Evolutionary conservation across 805 yeast species (phyloP).

Genomic region (Spathaspora arborariae): DNA sequence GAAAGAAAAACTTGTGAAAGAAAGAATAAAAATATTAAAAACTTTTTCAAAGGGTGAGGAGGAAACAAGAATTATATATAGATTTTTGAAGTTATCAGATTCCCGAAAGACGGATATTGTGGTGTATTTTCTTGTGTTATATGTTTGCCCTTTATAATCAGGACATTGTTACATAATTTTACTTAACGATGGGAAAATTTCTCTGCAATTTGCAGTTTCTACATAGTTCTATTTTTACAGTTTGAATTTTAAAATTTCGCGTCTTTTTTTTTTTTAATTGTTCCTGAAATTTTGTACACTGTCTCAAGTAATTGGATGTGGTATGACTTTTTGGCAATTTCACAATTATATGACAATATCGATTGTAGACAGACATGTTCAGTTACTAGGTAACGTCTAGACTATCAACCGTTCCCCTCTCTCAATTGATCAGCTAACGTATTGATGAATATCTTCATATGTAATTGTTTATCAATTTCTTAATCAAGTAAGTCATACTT

Average conservation of each 20-base stretch:
- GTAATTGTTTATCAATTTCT: not conserved
- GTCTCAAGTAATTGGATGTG: no score
- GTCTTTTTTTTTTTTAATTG: not conserved
- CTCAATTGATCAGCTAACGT: no score
- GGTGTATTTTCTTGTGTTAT: not conserved
- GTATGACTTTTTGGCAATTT: no score
- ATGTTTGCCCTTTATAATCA: not conserved
- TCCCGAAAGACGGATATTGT: not conserved
- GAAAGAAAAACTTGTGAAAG: not conserved
- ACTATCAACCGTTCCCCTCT: no score
- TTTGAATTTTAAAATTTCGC: not conserved
- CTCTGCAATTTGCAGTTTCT: not conserved
- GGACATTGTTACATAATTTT: no score
- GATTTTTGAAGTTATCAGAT: not conserved
- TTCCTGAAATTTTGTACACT: not conserved
- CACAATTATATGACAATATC: no score
- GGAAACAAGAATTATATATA: not conserved
- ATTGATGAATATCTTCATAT: not conserved
- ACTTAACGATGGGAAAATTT: not conserved
- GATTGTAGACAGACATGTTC: no score
- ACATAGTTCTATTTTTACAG: not conserved
- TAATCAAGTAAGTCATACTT: not conserved
- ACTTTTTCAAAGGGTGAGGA: not conserved
- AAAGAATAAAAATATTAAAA: not conserved
- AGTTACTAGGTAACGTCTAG: no score